A percentile compares a stretch with the other conserved stretches of the same genome.
Evolutionary conservation across 805 yeast genomes (phyloP).

Genomic region (Middelhovenomyces tepae): DNA sequence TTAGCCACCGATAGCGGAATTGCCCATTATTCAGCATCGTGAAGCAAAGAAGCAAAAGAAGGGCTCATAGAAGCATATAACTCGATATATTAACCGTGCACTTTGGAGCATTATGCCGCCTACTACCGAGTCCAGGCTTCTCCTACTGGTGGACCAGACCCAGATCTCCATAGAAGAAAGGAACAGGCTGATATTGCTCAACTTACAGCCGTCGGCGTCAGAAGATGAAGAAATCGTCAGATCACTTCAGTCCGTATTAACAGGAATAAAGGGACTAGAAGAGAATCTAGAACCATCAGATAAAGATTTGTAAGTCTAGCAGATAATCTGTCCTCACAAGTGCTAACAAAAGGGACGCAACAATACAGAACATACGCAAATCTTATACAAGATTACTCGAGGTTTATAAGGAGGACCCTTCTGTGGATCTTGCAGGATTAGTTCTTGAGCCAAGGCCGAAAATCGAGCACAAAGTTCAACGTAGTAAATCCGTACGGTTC

Average conservation of each 20-base stretch:
- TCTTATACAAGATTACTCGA: slow-evolving; percentile 7
- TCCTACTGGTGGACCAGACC: slow-evolving; percentile 24
- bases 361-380: slow-evolving; percentile 1
- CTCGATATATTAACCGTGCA: slow-evolving; percentile 2
- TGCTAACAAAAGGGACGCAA: not conserved
- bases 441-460: slow-evolving; percentile 3
- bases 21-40: slow-evolving; percentile 1
- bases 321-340: not conserved
- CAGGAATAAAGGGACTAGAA: slow-evolving; percentile 21
- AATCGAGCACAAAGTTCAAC: slow-evolving; percentile 5
- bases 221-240: slow-evolving; percentile 24
- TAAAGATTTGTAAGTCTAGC: not conserved
- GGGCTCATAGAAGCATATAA: no score
- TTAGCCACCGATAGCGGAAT: not conserved
- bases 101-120: slow-evolving; percentile 6
- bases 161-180: slow-evolving; percentile 25
- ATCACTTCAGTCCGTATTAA: slow-evolving; percentile 16
- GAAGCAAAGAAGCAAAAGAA: slow-evolving; percentile 1
- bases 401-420: slow-evolving; percentile 8
- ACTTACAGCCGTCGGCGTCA: slow-evolving; percentile 19
- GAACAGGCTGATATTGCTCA: slow-evolving; percentile 21
- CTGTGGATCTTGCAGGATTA: slow-evolving; percentile 5
- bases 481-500: slow-evolving; percentile 21
- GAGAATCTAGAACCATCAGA: slow-evolving; percentile 12
- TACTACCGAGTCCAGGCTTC: slow-evolving; percentile 14